A percentile compares a stretch with the other conserved stretches of the same genome.
Conservation (phyloP, 345 rosid genomes). For the Citrus sinensis region DNA sequence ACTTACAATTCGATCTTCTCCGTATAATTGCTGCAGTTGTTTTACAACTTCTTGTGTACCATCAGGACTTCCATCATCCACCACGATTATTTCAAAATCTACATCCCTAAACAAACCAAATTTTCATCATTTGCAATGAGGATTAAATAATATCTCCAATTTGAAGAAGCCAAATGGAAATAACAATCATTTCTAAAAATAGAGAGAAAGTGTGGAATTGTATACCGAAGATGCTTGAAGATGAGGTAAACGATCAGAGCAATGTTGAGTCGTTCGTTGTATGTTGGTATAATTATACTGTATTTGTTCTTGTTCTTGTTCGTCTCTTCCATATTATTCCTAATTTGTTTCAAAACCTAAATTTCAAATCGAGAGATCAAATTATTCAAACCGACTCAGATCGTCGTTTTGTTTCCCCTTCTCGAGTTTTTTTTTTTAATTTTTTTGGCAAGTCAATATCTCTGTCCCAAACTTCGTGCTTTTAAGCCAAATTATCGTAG, state of each 20-base stretch:
- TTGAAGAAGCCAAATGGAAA: neutral
- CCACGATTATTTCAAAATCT: conserved; percentile 83
- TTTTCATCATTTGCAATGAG: neutral
- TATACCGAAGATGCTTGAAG: conserved; percentile 85
- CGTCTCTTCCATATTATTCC: conserved; percentile 6
- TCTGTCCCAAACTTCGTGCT: too few relatives aligned
- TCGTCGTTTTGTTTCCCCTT: neutral
- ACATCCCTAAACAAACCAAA: conserved; percentile 46
- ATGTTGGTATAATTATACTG: conserved; percentile 87
- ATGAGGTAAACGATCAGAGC: conserved; percentile 81
- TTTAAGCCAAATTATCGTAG: too few relatives aligned
- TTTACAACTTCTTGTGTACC: conserved; percentile 88
- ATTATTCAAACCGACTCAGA: neutral
- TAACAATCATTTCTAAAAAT: neutral
- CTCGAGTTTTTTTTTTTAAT: too few relatives aligned
- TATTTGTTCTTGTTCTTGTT: conserved; percentile 53
- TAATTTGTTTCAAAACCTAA: neutral
- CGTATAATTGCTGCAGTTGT: conserved; percentile 76
- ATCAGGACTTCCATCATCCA: conserved; percentile 98
- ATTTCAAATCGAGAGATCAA: too few relatives aligned
- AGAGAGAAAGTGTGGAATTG: neutral
- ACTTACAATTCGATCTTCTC: conserved; percentile 79
- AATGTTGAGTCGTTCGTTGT: conserved; percentile 94
- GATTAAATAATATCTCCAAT: neutral
- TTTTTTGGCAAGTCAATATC: too few relatives aligned